A percentile compares a stretch with the other conserved stretches of the same genome.
phyloP scores from a whole-genome alignment of 2,329 filamentous ascomycete genomes.

The Colletotrichum abscissum region DNA sequence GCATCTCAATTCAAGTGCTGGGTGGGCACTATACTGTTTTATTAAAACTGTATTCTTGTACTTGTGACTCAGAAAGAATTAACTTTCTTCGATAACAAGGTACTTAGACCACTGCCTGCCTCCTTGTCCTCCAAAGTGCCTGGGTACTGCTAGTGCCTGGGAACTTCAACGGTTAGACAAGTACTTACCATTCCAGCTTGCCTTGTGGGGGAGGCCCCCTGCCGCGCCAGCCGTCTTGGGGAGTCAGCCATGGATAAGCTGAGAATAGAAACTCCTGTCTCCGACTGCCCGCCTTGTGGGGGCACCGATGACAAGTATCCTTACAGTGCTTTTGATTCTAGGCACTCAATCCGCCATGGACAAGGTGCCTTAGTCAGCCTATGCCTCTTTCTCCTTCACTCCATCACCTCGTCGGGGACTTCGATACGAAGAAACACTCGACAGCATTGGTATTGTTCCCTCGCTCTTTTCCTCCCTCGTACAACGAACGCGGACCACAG shows the following conservation, averaged over 20 bases:
- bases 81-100: too few species aligned
- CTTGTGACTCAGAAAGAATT: too few species aligned
- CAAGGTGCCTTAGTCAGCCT: background rate
- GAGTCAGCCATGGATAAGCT: background rate
- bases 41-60: too few species aligned
- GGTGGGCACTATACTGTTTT: too few species aligned
- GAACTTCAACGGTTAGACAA: too few species aligned
- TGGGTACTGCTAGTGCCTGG: too few species aligned
- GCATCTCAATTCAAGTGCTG: too few species aligned
- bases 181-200: background rate
- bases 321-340: constrained; percentile 4
- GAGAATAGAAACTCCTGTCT: background rate
- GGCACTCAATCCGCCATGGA: background rate
- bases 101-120: too few species aligned
- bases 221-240: background rate
- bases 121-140: too few species aligned
- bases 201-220: background rate
- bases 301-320: background rate
- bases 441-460: background rate
- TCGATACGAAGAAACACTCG: background rate
- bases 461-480: background rate
- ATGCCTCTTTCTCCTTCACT: background rate
- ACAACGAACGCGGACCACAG: background rate
- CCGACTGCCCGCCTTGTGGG: background rate
- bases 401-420: background rate